Conservation (phyloP, 169 alveolate genomes). For the Plasmodium vivax region DNA sequence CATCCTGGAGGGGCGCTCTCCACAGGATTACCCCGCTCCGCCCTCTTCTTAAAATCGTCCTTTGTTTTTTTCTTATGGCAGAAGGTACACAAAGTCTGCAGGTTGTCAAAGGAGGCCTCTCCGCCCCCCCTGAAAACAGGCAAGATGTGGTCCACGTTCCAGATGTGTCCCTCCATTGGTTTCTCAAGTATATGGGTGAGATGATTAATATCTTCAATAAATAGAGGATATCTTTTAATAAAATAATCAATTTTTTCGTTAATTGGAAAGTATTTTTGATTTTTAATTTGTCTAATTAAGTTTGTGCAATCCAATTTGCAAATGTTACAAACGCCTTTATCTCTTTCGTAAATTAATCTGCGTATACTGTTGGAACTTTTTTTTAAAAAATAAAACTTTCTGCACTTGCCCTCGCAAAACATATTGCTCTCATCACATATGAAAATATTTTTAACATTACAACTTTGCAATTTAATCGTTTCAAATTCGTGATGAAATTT, state of each 20-base stretch:
- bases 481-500: conserved; percentile 9
- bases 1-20: neutral
- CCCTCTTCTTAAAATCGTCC: conserved; percentile 13
- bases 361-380: conserved; percentile 53
- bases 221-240: conserved; percentile 39
- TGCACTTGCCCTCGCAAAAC: conserved; percentile 44
- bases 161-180: conserved; percentile 27
- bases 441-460: conserved; percentile 37
- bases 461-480: neutral
- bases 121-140: conserved; percentile 66
- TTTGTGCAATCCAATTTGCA: conserved; percentile 37
- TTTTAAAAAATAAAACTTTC: conserved; percentile 37
- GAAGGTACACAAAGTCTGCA: conserved; percentile 60
- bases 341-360: conserved; percentile 63
- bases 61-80: conserved; percentile 67
- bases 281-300: conserved; percentile 45
- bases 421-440: conserved; percentile 56
- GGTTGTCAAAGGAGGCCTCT: conserved; percentile 49
- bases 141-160: conserved; percentile 54
- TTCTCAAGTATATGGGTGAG: conserved; percentile 30
- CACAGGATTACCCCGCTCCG: neutral
- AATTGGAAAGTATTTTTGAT: conserved; percentile 21
- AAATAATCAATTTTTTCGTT: conserved; percentile 50
- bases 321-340: conserved; percentile 49
- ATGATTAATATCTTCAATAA: conserved; percentile 47